A percentile compares a stretch with the other conserved stretches of the same genome.
Conservation (phyloP, 306 rosid genomes). For the Dalbergia oliveri region DNA sequence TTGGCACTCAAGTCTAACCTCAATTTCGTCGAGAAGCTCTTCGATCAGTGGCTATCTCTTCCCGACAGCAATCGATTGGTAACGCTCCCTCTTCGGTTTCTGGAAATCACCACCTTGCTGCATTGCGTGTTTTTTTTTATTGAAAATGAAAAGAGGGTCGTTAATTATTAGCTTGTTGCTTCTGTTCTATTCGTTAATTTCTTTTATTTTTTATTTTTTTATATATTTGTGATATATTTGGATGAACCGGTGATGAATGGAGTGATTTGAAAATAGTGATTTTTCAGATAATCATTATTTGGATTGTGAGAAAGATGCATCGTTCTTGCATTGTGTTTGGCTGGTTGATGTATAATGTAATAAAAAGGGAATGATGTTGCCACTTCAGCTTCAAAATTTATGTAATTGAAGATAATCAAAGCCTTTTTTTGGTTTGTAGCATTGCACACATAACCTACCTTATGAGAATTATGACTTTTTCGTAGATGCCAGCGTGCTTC, state of each 20-base stretch:
- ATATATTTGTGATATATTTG: not conserved
- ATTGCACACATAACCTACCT: not conserved
- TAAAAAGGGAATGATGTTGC: constrained; percentile 16
- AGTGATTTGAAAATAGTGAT: constrained; percentile 31
- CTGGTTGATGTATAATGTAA: not conserved
- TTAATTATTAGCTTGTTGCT: constrained; percentile 3
- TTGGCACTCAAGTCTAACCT: constrained; percentile 82
- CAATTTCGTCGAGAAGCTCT: constrained; percentile 74
- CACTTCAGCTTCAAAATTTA: constrained; percentile 13
- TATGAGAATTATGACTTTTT: constrained; percentile 28
- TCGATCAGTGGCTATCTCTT: constrained; percentile 95
- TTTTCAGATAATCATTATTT: constrained; percentile 19
- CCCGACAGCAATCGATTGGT: constrained; percentile 89
- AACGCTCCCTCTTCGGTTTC: constrained; percentile 39
- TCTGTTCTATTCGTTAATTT: constrained; percentile 8
- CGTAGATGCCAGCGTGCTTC: not conserved
- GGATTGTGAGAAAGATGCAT: constrained; percentile 29
- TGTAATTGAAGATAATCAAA: not conserved
- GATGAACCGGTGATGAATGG: not conserved
- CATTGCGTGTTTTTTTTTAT: constrained; percentile 5
- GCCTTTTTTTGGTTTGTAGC: constrained; percentile 4
- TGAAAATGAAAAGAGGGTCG: constrained; percentile 2
- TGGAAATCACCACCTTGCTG: constrained; percentile 20
- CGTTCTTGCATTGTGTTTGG: constrained; percentile 12
- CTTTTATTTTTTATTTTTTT: not conserved